Evolutionary conservation across 371 early-diverging fungal species (phyloP).

Genomic region (Zychaea mexicana): DNA sequence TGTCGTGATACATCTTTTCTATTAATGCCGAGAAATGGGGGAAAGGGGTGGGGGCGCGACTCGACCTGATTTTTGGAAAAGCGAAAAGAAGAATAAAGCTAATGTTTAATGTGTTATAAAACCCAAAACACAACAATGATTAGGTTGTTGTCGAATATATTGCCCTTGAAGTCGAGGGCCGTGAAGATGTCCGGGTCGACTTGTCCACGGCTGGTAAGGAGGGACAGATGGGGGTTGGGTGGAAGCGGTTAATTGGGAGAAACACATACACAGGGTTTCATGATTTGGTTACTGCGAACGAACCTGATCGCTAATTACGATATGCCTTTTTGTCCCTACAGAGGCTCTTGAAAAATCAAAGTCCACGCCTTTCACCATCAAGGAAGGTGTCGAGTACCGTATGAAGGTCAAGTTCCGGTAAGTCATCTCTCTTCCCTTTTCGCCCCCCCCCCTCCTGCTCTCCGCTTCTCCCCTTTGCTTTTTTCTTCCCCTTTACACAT

Average conservation of each 20-base stretch:
- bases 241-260: too few species aligned
- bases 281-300: background rate
- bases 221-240: background rate
- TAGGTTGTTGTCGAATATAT: constrained; percentile 78
- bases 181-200: constrained; percentile 84
- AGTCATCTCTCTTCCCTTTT: constrained; percentile 7
- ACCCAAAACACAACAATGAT: background rate
- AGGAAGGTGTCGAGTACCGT: constrained; percentile 94
- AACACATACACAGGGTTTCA: too few species aligned
- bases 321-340: constrained; percentile 9
- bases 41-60: background rate
- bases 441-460: background rate
- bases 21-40: background rate
- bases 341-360: constrained; percentile 65
- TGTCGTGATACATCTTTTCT: background rate
- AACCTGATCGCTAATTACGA: background rate
- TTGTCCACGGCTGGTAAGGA: constrained; percentile 71
- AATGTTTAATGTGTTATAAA: background rate
- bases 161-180: constrained; percentile 82
- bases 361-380: constrained; percentile 81
- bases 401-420: constrained; percentile 91
- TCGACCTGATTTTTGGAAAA: too few species aligned
- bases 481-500: background rate
- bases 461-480: background rate
- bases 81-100: too few species aligned